phyloP scores from a whole-genome alignment of 768 basidiomycete genomes.

The Suillus weaverae region DNA sequence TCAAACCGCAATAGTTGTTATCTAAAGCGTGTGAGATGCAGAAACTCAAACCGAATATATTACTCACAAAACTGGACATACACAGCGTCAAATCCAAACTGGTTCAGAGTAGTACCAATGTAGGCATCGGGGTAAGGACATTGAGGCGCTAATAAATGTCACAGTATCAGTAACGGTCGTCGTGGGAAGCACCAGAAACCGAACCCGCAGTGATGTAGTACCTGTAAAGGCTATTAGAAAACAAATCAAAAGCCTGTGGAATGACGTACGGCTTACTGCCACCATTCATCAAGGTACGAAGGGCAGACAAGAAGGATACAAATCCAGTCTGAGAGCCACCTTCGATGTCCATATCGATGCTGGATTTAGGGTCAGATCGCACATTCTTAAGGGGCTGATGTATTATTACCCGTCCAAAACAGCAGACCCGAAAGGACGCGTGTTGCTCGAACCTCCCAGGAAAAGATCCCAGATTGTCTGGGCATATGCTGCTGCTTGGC shows the following conservation, averaged over 20 bases:
- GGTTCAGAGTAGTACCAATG: slow-evolving; percentile 42
- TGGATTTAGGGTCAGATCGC: slow-evolving; percentile 5
- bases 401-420: slow-evolving; percentile 64
- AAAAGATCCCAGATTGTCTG: slow-evolving; percentile 69
- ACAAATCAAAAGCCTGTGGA: background rate
- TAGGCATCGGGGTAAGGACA: slow-evolving; percentile 51
- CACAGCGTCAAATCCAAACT: slow-evolving; percentile 47
- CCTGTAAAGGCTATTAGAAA: slow-evolving; percentile 20
- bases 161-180: background rate
- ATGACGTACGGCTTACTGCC: slow-evolving; percentile 28
- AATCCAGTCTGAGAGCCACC: slow-evolving; percentile 37
- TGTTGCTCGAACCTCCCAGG: slow-evolving; percentile 59
- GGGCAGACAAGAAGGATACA: slow-evolving; percentile 29
- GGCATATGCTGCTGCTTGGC: slow-evolving; percentile 58
- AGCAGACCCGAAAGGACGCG: slow-evolving; percentile 70
- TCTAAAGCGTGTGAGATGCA: slow-evolving; percentile 30
- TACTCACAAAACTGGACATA: slow-evolving; percentile 49
- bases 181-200: slow-evolving; percentile 3
- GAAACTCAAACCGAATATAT: background rate
- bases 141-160: slow-evolving; percentile 33
- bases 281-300: slow-evolving; percentile 28
- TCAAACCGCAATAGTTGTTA: slow-evolving; percentile 46
- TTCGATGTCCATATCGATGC: slow-evolving; percentile 50
- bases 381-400: background rate
- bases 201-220: slow-evolving; percentile 47